Evolutionary conservation across 345 rosid genomes (phyloP).

Genomic region (Populus deltoides): DNA sequence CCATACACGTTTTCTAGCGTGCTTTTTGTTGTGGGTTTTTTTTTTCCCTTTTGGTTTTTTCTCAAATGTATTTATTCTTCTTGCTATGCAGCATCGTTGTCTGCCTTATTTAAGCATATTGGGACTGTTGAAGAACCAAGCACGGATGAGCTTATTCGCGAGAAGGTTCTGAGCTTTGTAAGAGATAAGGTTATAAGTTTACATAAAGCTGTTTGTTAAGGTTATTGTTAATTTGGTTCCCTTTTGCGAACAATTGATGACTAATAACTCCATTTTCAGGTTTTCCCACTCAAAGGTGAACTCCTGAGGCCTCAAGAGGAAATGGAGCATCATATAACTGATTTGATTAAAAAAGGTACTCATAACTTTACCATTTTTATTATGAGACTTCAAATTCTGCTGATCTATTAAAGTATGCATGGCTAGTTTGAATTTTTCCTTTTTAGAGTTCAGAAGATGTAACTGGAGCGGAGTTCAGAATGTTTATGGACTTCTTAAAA

Average conservation of each 20-base stretch:
- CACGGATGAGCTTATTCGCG: conserved; percentile 72
- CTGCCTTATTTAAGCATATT: conserved; percentile 83
- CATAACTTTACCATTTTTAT: background rate
- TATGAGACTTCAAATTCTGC: background rate
- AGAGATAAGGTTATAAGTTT: conserved; percentile 71
- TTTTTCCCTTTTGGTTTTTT: background rate
- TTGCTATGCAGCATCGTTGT: conserved; percentile 64
- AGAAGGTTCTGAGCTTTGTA: conserved; percentile 76
- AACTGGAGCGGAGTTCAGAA: conserved; percentile 92
- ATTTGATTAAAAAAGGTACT: conserved; percentile 78
- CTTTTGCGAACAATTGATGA: conserved; percentile 7
- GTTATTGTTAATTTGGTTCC: background rate
- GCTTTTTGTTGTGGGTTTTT: background rate
- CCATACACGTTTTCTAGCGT: background rate
- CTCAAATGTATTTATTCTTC: conserved; percentile 8
- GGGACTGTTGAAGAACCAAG: conserved; percentile 68
- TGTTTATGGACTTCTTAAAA: conserved; percentile 97
- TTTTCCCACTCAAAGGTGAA: conserved; percentile 83
- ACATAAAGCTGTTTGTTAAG: background rate
- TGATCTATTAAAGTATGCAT: background rate
- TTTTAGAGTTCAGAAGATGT: conserved; percentile 91
- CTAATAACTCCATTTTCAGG: conserved; percentile 42
- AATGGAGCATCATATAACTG: conserved; percentile 94
- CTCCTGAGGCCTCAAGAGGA: conserved; percentile 93
- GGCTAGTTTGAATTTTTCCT: conserved; percentile 16